Base-by-base conservation (phyloP, 2,329 filamentous ascomycete genomes). In the Paraphoma chrysanthemicola region DNA sequence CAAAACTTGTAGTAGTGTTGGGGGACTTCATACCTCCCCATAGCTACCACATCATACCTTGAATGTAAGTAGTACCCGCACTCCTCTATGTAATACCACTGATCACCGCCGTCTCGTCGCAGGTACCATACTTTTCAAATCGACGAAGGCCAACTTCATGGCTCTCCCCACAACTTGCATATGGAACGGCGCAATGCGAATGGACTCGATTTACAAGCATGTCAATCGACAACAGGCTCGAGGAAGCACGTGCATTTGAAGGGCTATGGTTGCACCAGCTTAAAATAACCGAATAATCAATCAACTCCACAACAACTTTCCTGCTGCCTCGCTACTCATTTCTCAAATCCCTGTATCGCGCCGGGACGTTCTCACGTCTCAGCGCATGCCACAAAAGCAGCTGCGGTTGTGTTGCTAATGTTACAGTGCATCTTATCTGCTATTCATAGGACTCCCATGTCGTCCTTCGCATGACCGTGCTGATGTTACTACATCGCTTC, bases 51-150 rank as follows among this genome's bases (percentile, higher is more conserved):
- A 16, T 9, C 8, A 23, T 44, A 33, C 29, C 28, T 30, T 14
- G 44, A 18, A 47, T 47, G 52, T 59, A 36, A 59, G 56, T 55
- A 44, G 28, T 23, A 23, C n/a, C 33, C 42, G 8, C 11, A 12
- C 23, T 10, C 30, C 11, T 16, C 17, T 12, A 28, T 28, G 12
- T 42, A 41, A 31, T 53, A 48, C 51, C 17, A 38, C 53, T 59
- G 47, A 59, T 51, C 49, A 30, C 49, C 50, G 39, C 36, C 36
- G 44, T 10, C 29, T 44, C 30, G 14, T 51, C 29, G 17, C 56
- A 59, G 52, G 44, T 53, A 47, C 12, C 38, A 42, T 44, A 51
- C 29, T 47, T 42, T 41, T 42, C 39, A 16, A 16, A 42, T 17
- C 39, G 16, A 42, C n/a, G 39, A 16, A 36, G 33, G 33, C 33